Base-by-base conservation (phyloP, 306 rosid species). In the Aeschynomene evenia region DNA sequence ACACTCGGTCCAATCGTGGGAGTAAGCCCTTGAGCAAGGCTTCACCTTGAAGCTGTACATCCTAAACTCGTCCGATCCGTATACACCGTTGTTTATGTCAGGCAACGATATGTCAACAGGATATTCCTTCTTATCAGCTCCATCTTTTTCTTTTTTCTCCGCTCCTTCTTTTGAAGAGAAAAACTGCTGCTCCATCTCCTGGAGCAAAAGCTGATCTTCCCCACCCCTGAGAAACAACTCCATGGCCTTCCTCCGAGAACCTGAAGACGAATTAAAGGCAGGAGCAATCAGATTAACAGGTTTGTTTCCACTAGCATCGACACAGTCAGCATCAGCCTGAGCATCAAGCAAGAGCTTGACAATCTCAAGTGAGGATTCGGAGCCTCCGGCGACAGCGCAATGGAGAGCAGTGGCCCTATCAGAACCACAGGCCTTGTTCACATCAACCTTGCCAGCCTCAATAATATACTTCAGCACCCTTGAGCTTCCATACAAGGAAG, bases 1-100 rank as follows among this genome's bases (percentile, higher is more conserved):
- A 49, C 99, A 95, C 86, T 95, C 99, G 0, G 99, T 95, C 99
- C 99, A 95, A 70, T 95, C 99, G 46, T 95, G 99, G 8, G 99
- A 88, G 71, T 95, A 95, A 2, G 99, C 99, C 88, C 99, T 91
- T 1, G 99, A 95, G 79, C 99, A 95, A 0, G 99, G 99, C 87
- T 95, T 95, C 83, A 95, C 96, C 87, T 95, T 95, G 91, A 95
- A 95, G 59, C 89, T 87, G 69, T 74, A 95, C 99, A 95, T 95
- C 80, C 99, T 87, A 78, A 95, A 95, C 57, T 95, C 99, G 52
- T 95, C 99, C 0, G 87, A 36, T 8, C 99, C 97, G 60, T 91
- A 95, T 3, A 95, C 43, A 74, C 97, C 97, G 21, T 81, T 87
- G 91, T 95, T 95, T 49, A 95, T 95, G 53, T 95, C 99, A 0